Conservation (phyloP, 495 filamentous ascomycete genomes). For the Cairneyella variabilis region DNA sequence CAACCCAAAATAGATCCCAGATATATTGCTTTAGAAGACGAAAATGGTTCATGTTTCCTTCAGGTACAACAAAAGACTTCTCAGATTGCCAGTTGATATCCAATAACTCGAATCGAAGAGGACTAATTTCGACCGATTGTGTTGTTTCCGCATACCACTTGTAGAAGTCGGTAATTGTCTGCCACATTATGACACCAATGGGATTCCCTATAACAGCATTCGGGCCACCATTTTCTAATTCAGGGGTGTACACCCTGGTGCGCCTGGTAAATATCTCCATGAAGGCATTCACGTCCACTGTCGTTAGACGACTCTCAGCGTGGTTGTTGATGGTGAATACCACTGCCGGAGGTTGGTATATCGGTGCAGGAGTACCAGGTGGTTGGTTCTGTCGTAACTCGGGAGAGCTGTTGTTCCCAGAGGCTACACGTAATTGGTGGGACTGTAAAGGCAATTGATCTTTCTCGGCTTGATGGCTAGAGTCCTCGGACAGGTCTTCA, state of each 20-base stretch:
- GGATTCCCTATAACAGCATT: neutral
- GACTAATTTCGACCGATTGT: neutral
- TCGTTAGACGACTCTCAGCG: neutral
- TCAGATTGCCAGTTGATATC: conserved; percentile 3
- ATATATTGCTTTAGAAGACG: conserved; percentile 10
- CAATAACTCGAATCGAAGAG: conserved; percentile 4
- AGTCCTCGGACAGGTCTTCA: neutral
- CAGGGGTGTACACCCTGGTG: neutral
- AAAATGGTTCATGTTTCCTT: neutral
- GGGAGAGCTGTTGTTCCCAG: neutral
- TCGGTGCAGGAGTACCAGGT: neutral
- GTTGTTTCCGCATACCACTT: conserved; percentile 4
- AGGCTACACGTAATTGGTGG: neutral
- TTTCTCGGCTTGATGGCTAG: neutral
- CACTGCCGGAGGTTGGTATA: conserved; percentile 2
- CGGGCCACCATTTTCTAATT: neutral
- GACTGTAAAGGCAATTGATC: neutral
- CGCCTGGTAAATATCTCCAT: conserved; percentile 1
- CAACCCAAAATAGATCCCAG: conserved; percentile 14
- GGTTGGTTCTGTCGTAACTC: neutral
- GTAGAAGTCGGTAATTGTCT: conserved; percentile 6
- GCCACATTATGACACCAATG: conserved; percentile 11
- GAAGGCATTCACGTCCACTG: neutral
- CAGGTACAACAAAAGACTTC: neutral
- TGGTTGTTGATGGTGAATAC: conserved; percentile 7